Base-by-base conservation (phyloP, 2,329 filamentous ascomycete species). In the Aspergillus awamori region DNA sequence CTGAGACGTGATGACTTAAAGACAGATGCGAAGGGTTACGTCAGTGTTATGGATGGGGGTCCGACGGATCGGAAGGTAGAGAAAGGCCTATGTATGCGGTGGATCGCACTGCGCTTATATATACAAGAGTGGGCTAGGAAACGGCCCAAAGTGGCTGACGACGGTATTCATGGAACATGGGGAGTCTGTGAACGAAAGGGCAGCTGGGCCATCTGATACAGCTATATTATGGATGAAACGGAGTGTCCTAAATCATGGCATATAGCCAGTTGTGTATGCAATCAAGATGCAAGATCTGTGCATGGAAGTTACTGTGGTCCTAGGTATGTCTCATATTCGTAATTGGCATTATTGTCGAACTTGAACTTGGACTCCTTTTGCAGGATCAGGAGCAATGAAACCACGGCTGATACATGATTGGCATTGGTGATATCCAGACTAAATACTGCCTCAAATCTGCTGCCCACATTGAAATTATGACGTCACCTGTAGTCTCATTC, bases 41-140 rank as follows among this genome's bases (percentile, higher is more conserved):
- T 97, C 59, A 81, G 85, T 68, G 79, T 72, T 2, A 67, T 68
- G 36, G 74, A 76, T 47, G 74, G 70, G 17, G 64, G 69, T 8
- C 58, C 74, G 8, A 75, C 70, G 82, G 68, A 84, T 79, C 72
- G 85, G 77, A 79, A 84, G 77, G 67, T 77, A 74, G 75, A 67
- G 55, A 73, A 73, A 24, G 76, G 80, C 53, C 77, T 74, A 76
- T 90, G 90, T 81, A 82, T 88, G 57, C 84, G 94, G 57, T 98
- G 94, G 94, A 87, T 85, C 71, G 94, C 94, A 1, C 81, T 98
- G 47, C 89, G 89, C 71, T 73, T 88, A 43, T 98, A 98, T 74
- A 90, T 98, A 41, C 83, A 84, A 39, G 93, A 97, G 75, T 98
- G 94, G 94, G 93, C 90, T 24, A 84, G 89, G 59, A 93, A 97